Evolutionary conservation across 108 stramenopile genomes (phyloP), one percentile per base, ranked within the genome.

Genomic region (Cylindrotheca closterium): DNA sequence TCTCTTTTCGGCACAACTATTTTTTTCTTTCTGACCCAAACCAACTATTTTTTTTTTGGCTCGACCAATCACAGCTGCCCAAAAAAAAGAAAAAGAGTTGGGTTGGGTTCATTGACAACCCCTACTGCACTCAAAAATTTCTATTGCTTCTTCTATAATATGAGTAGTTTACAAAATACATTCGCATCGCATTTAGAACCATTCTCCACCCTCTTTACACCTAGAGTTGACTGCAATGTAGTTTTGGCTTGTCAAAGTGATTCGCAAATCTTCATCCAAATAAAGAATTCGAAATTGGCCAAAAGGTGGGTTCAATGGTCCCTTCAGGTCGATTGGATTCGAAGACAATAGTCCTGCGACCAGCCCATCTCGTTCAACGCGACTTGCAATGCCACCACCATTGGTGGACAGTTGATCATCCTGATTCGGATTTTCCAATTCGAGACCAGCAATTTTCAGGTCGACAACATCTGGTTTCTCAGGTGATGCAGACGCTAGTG

Each of bases 241-340:
- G 26, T 82, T 82, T 62, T 88, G 86, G 37, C 65, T 64, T 7
- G 91, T 92, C 60, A 67, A 57, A 26, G 84, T 80, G 49, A 85
- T 81, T 33, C 91, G 56, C 55, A 88, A 60, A 10, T 80, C 79
- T 34, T 74, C 67, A 66, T 92, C 91, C 28, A 92, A 63, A 64
- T 88, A 92, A 2, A 88, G 51, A 30, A 92, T 66, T 46, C 86
- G 78, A 61, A 84, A 87, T 50, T 80, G 58, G 28, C 91, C 91
- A 76, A 92, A 92, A 8, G 87, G 87, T 15, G 74, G 78, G 54
- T 74, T 77, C 30, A 80, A 56, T 2, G 80, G 78, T 21, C 91
- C 91, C 47, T 77, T 75, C 42, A 92, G 56, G 18, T 80, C 72
- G 26, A 88, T 29, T 1, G 91, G 87, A 51, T 78, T 75, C 7